Base-by-base conservation (phyloP, 345 rosid genomes). In the Heritiera fomes region DNA sequence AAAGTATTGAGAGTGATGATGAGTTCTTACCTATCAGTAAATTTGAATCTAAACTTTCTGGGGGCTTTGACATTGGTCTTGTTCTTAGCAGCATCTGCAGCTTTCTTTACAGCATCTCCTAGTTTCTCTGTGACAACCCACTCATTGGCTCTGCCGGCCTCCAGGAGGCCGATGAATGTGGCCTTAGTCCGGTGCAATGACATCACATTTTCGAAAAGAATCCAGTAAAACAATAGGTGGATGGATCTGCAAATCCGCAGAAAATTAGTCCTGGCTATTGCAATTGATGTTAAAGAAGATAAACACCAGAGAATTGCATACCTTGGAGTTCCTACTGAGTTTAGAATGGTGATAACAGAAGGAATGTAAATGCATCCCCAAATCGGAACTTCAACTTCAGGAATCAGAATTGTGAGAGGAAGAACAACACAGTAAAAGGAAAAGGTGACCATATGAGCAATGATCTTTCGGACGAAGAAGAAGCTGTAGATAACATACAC, bases 361-460 rank as follows among this genome's bases (percentile, higher is more conserved):
- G 99, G 99, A 80, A 97, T 97, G 43, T 93, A 97, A 83, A 97
- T 94, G 1, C 98, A 91, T 71, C 99, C 99, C 99, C 99, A 97
- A 1, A 97, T 87, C 3, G 99, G 99, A 79, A 94, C 99, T 55
- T 89, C n/a, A 75, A 97, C 99, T 80, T 94, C 99, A 5, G 99
- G 99, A 32, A 97, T 89, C 82, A 94, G 86, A 77, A 94, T 94
- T 32, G 99, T 94, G 34, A 97, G 80, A 5, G 99, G 99, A 69
- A 97, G 97, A 47, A 97, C 97, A 32, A 97, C 93, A 15, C 98
- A 94, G 92, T 91, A 97, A 86, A 97, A 97, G 85, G 73, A 75
- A 74, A 94, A 97, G 7, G 99, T 97, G 69, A 97, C 96, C 99
- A 91, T 89, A 77, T 97, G 99, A 62, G 99, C 99, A 68, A 91